Evolutionary conservation across 768 basidiomycete species (phyloP).

Genomic region (Panaeolus cyanescens): DNA sequence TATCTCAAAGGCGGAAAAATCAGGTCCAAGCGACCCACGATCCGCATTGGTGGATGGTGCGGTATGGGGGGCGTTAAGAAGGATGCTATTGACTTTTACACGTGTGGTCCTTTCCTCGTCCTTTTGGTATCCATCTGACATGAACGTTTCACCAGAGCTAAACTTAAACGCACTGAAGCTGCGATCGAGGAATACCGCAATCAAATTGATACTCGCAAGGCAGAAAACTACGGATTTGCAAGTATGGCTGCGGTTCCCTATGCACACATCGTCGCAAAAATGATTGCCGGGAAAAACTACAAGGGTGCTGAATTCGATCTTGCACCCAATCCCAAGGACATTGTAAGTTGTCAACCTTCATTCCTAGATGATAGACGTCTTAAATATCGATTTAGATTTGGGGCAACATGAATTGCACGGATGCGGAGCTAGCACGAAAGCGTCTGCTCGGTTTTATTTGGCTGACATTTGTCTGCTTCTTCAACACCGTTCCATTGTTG

Average conservation of each 20-base stretch:
- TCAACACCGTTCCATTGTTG: slow-evolving; percentile 93
- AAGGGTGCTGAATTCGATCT: slow-evolving; percentile 72
- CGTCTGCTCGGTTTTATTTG: slow-evolving; percentile 76
- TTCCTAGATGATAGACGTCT: background rate
- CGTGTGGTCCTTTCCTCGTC: slow-evolving; percentile 48
- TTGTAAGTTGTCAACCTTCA: slow-evolving; percentile 46
- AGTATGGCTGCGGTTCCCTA: slow-evolving; percentile 89
- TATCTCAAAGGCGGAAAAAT: slow-evolving; percentile 86
- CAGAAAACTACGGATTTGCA: slow-evolving; percentile 92
- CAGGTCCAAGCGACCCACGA: slow-evolving; percentile 78
- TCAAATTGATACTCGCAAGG: slow-evolving; percentile 71
- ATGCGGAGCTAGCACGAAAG: slow-evolving; percentile 66
- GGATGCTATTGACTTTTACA: slow-evolving; percentile 95
- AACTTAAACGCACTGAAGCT: slow-evolving; percentile 67
- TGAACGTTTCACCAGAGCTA: slow-evolving; percentile 33
- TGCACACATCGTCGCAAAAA: slow-evolving; percentile 81
- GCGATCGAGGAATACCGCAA: slow-evolving; percentile 74
- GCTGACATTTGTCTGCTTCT: slow-evolving; percentile 80
- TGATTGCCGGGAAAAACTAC: slow-evolving; percentile 66
- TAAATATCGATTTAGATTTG: slow-evolving; percentile 63
- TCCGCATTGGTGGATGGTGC: slow-evolving; percentile 75
- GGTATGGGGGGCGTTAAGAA: slow-evolving; percentile 83
- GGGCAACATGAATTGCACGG: slow-evolving; percentile 82
- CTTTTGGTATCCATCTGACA: background rate
- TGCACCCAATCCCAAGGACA: slow-evolving; percentile 90